Evolutionary conservation across 2,329 filamentous ascomycete genomes (phyloP).

Genomic region (Amauroascus niger): DNA sequence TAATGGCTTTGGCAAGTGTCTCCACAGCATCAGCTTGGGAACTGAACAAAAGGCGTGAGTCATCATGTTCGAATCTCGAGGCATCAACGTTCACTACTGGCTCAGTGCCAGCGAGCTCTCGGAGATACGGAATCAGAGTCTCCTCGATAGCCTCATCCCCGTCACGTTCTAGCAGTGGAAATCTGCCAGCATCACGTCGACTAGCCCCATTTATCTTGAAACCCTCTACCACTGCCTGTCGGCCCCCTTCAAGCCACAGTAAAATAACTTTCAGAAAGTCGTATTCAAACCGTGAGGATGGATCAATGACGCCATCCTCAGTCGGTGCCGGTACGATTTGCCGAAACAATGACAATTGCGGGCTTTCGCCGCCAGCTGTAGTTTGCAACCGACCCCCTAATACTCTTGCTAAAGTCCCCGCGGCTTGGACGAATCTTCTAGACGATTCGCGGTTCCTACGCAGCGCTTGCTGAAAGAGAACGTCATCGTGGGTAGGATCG

Average conservation of each 20-base stretch:
- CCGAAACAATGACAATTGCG: conserved; percentile 39
- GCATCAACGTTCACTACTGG: conserved; percentile 49
- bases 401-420: conserved; percentile 48
- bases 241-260: conserved; percentile 53
- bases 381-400: conserved; percentile 47
- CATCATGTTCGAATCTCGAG: conserved; percentile 49
- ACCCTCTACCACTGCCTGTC: conserved; percentile 45
- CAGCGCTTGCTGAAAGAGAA: conserved; percentile 47
- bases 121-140: conserved; percentile 50
- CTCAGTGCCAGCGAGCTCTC: conserved; percentile 42
- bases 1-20: conserved; percentile 47
- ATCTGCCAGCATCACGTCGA: conserved; percentile 36
- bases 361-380: conserved; percentile 30
- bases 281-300: conserved; percentile 49
- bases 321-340: conserved; percentile 40
- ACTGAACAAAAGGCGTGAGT: conserved; percentile 43
- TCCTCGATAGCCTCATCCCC: conserved; percentile 47
- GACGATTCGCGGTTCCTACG: conserved; percentile 47
- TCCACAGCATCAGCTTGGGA: conserved; percentile 48
- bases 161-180: conserved; percentile 45
- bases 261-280: conserved; percentile 56
- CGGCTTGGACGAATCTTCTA: conserved; percentile 53
- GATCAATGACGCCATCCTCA: conserved; percentile 33
- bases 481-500: conserved; percentile 44
- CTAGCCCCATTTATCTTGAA: conserved; percentile 43